Evolutionary conservation across 352 stramenopile species (phyloP).

Genomic region (Phytophthora melonis): DNA sequence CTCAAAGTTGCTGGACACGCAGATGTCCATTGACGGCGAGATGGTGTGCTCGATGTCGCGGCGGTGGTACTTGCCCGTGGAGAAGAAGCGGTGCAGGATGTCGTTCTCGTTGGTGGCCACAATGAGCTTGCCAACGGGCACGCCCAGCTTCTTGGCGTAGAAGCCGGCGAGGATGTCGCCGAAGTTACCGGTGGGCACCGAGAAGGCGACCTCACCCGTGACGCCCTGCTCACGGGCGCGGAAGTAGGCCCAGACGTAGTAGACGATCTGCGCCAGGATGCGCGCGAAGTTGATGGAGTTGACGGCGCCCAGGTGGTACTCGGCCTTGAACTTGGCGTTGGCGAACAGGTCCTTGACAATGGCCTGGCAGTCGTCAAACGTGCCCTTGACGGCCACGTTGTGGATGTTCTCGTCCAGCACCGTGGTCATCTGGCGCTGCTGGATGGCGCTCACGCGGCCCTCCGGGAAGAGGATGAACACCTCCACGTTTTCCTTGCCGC

Average conservation of each 20-base stretch:
- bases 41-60: conserved; percentile 94
- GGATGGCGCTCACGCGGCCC: conserved; percentile 96
- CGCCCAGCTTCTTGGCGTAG: conserved; percentile 94
- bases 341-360: conserved; percentile 99
- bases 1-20: conserved; percentile 99
- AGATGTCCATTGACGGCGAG: conserved; percentile 99
- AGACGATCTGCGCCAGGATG: conserved; percentile 99
- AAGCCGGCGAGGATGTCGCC: conserved; percentile 98
- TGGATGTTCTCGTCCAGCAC: conserved; percentile 98
- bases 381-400: conserved; percentile 95
- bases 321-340: conserved; percentile 93
- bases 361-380: conserved; percentile 99
- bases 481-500: conserved; percentile 97
- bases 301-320: conserved; percentile 96
- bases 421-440: conserved; percentile 99
- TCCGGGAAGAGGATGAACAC: conserved; percentile 99
- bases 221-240: conserved; percentile 77
- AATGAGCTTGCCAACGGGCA: conserved; percentile 96
- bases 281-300: conserved; percentile 99
- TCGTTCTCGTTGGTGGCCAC: conserved; percentile 99
- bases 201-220: conserved; percentile 91
- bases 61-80: conserved; percentile 96
- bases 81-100: conserved; percentile 99
- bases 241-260: conserved; percentile 99
- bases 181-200: conserved; percentile 99